phyloP scores from a whole-genome alignment of 2,329 filamentous ascomycete species.

The Paecilomyces variotii region DNA sequence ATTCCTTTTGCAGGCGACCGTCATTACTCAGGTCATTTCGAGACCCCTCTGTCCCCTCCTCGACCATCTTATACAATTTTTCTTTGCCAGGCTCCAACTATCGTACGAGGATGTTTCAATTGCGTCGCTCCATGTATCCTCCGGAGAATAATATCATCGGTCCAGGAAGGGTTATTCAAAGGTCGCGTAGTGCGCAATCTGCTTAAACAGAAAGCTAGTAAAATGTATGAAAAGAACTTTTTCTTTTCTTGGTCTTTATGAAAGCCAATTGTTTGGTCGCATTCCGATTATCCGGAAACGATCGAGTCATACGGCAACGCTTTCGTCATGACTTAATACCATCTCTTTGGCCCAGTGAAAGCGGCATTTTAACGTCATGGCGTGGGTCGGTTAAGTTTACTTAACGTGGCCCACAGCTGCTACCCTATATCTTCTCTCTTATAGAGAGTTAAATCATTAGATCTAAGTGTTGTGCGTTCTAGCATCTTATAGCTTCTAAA shows the following conservation, averaged over 20 bases:
- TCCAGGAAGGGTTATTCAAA: not conserved
- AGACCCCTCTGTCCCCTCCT: not conserved
- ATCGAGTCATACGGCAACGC: not conserved
- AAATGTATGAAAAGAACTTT: not conserved
- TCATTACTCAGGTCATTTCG: not conserved
- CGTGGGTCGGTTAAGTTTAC: no score
- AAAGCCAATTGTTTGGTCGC: not conserved
- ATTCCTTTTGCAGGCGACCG: not conserved
- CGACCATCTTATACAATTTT: not conserved
- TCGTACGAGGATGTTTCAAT: not conserved
- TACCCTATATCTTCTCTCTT: no score
- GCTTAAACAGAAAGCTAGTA: not conserved
- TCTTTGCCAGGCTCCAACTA: not conserved
- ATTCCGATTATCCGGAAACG: not conserved
- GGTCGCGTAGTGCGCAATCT: not conserved
- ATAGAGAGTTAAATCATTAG: no score
- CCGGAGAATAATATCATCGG: not conserved
- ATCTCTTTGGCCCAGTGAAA: no score
- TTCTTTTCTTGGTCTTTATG: not conserved
- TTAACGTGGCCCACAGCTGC: no score
- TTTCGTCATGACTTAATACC: not conserved
- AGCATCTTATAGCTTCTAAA: no score
- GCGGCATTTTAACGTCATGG: no score
- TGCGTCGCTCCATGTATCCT: not conserved
- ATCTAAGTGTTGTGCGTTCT: no score